These are phyloP conservation scores for Pisolithus orientalis DNA, from an alignment of 768 basidiomycete genomes.

Conservation along the genomic window DNA sequence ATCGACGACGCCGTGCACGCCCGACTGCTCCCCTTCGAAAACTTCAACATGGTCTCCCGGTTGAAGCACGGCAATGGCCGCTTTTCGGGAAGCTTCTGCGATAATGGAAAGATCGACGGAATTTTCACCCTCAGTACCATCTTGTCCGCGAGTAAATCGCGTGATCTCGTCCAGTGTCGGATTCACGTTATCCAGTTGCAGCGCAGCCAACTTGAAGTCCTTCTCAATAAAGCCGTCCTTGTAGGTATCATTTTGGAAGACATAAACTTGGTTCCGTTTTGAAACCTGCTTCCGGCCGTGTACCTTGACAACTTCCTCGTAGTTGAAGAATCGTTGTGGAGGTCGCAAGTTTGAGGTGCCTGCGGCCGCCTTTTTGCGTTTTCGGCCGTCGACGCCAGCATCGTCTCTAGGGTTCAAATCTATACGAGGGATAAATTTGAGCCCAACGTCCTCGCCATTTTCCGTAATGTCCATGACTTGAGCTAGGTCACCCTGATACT, in stretches of 20 bases:
- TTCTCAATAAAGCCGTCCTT: constrained; percentile 95
- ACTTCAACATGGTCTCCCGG: constrained; percentile 98
- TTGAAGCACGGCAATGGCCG: constrained; percentile 90
- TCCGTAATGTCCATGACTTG: constrained; percentile 93
- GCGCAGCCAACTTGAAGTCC: constrained; percentile 77
- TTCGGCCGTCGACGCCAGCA: constrained; percentile 56
- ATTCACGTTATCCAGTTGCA: constrained; percentile 83
- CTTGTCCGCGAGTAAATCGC: constrained; percentile 73
- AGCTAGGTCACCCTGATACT: constrained; percentile 90
- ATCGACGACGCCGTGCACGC: constrained; percentile 88
- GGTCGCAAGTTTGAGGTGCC: constrained; percentile 63
- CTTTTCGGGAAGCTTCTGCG: constrained; percentile 86
- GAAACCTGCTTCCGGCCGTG: constrained; percentile 75
- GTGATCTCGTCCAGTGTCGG: constrained; percentile 97
- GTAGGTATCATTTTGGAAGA: constrained; percentile 92
- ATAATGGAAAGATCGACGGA: constrained; percentile 87
- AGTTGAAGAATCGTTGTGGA: constrained; percentile 88
- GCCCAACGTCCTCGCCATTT: constrained; percentile 85
- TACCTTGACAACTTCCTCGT: constrained; percentile 84
- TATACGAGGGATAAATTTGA: constrained; percentile 96
- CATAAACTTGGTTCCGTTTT: constrained; percentile 66
- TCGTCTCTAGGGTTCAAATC: constrained; percentile 91
- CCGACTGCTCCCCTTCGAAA: constrained; percentile 93
- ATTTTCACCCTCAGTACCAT: constrained; percentile 58
- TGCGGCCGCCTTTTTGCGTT: constrained; percentile 63